These are phyloP conservation scores for Viola pubescens DNA, from an alignment of 441 rosid species.

Conservation along the genomic window DNA sequence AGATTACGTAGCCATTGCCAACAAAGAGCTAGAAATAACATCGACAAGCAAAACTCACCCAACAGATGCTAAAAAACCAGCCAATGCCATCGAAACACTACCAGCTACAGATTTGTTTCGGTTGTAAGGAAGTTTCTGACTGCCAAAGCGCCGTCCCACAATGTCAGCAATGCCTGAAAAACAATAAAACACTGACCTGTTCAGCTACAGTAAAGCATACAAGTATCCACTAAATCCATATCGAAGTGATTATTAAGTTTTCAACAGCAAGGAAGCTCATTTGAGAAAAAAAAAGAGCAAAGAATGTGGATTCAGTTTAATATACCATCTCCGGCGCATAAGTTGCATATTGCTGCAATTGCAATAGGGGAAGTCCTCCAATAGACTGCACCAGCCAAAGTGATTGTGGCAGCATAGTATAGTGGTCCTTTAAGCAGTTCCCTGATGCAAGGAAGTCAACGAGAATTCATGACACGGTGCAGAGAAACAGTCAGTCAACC, in stretches of 20 bases:
- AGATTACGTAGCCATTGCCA: neutral
- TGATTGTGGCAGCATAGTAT: conserved; percentile 53
- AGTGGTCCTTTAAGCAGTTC: conserved; percentile 84
- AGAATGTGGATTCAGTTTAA: conserved; percentile 5
- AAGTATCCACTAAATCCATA: neutral
- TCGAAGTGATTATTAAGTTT: neutral
- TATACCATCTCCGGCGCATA: conserved; percentile 91
- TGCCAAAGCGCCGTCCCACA: conserved; percentile 59
- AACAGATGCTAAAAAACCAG: conserved; percentile 62
- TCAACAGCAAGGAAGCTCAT: neutral
- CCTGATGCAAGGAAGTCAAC: conserved; percentile 29
- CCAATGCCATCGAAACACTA: conserved; percentile 53
- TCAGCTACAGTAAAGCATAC: neutral
- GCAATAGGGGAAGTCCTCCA: conserved; percentile 77
- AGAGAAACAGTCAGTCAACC: neutral
- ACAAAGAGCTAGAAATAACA: neutral
- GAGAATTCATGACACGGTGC: too few relatives aligned
- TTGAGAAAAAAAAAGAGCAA: neutral
- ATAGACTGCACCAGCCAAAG: conserved; percentile 45
- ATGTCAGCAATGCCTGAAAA: conserved; percentile 72
- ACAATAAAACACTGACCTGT: neutral
- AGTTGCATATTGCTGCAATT: conserved; percentile 66
- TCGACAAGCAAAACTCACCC: conserved; percentile 25
- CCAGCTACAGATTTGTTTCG: conserved; percentile 65
- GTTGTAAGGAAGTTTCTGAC: conserved; percentile 63